Evolutionary conservation across 495 filamentous ascomycete species (phyloP), one percentile per base, ranked within the genome.

Genomic region (Lineolata rhizophorae): DNA sequence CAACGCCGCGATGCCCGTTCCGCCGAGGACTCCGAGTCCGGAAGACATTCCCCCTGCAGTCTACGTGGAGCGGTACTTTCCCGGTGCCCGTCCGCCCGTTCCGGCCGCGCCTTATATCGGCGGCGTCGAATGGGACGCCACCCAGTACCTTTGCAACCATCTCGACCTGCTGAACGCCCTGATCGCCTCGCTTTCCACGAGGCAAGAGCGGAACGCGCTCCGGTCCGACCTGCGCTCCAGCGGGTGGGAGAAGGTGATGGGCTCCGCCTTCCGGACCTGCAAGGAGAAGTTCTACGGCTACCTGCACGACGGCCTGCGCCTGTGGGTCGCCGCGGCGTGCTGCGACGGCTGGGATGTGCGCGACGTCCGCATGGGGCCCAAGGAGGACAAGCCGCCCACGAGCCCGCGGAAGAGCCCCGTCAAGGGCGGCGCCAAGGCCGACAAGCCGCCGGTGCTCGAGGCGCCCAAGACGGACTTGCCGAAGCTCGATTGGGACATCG

Each of bases 51-150:
- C 49, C 12, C 20, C 47, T 8, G 40, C 47, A 30, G 46, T 42
- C 5, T 85, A 82, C 56, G 62, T 65, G 45, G 53, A 65, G 30
- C 62, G 65, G 8, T 72, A 93, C 51, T 97, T 94, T 51, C 87
- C 87, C 0, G 59, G 64, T n/a, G 75, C 81, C 37, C 72, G 80
- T 2, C 78, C 84, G 4, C 87, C 85, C 0, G 79, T 94, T 4
- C 82, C 87, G 9, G 84, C 90, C 14, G 85, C 85, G 12, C 90
- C 87, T 5, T 94, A 95, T 50, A 82, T 97, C 29, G 90, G 87
- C 25, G 87, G 90, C 30, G 87, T 97, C 9, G 87, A 97, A 55
- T 97, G 90, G 90, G 87, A 97, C 49, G 84, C 87, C 6, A 94
- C 87, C 6, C 92, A 85, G 52, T 97, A 97, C 44, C 60, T 97